Evolutionary conservation across 441 rosid species (phyloP), one percentile per base, ranked within the genome.

Genomic region (Raphanus hybrid): DNA sequence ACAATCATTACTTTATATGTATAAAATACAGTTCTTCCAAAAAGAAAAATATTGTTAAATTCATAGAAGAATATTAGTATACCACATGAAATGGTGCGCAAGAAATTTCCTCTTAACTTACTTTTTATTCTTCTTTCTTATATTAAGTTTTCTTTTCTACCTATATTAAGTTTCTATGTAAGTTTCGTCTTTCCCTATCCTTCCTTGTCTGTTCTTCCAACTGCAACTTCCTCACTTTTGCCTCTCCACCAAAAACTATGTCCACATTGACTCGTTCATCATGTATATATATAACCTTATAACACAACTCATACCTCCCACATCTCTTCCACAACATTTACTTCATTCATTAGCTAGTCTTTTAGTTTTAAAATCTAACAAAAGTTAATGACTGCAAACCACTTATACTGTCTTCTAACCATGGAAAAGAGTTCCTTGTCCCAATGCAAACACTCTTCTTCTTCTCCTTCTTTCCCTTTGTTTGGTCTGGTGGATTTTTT

Each of bases 171-270:
- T 62, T 59, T 73, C 2, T 73, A 41, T 52, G 82, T 78, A 60
- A 78, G 74, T 73, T 78, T 68, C 65, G 20, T 7, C 11, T 67
- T 59, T 66, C 55, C 16, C 15, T 59, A 34, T 59, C 76, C 18
- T 57, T 57, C 68, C 45, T 66, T 4, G 8, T 26, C 41, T 72
- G 59, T 78, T 73, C 41, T 68, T 73, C 34, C 70, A 20, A 67
- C 15, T 61, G 67, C 75, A 69, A 6, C 67, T 79, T 79, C 82
- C 78, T 79, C 67, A 10, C 64, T 64, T 74, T 69, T 79, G 78
- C 82, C 63, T 79, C 71, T 69, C 66, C 54, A 73, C 65, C 50
- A 39, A 68, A 35, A 78, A n/a, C 5, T 73, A 0, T 7, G 60
- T 52, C 65, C 45, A 27, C 73, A 29, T 68, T 54, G 70, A 68